Conservation (phyloP, 495 filamentous ascomycete species). For the Hypoxylon fuscum region DNA sequence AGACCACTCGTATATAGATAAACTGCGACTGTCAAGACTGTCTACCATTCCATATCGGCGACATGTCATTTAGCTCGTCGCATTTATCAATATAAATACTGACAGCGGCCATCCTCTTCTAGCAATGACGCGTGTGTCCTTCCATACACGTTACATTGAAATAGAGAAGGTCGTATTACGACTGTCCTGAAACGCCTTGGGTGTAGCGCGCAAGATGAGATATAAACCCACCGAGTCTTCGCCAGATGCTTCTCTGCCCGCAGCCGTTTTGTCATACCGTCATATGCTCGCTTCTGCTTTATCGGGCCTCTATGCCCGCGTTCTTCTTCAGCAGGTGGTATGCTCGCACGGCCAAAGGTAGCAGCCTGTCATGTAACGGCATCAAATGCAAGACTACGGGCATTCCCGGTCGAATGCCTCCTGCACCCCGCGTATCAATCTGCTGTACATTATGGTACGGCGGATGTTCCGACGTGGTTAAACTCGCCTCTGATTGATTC, state of each 20-base stretch:
- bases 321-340: constrained; percentile 9
- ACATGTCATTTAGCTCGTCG: too few relatives aligned
- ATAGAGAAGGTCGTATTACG: not conserved
- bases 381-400: constrained; percentile 6
- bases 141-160: not conserved
- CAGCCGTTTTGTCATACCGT: not conserved
- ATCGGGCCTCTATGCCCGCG: constrained; percentile 21
- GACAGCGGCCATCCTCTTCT: too few relatives aligned
- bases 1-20: too few relatives aligned
- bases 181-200: too few relatives aligned
- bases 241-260: not conserved
- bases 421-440: constrained; percentile 20
- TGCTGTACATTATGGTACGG: not conserved
- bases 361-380: constrained; percentile 18
- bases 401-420: constrained; percentile 16
- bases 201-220: too few relatives aligned
- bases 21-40: too few relatives aligned
- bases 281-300: not conserved
- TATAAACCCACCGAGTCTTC: too few relatives aligned
- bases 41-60: too few relatives aligned
- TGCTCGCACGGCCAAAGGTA: constrained; percentile 2
- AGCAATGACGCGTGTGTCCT: too few relatives aligned
- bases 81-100: too few relatives aligned
- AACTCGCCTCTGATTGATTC: not conserved
- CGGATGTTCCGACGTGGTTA: not conserved